A percentile compares a stretch with the other conserved stretches of the same genome.
These are phyloP conservation scores for Melastoma candidum DNA, from an alignment of 441 rosid genomes.

Conservation along the genomic window DNA sequence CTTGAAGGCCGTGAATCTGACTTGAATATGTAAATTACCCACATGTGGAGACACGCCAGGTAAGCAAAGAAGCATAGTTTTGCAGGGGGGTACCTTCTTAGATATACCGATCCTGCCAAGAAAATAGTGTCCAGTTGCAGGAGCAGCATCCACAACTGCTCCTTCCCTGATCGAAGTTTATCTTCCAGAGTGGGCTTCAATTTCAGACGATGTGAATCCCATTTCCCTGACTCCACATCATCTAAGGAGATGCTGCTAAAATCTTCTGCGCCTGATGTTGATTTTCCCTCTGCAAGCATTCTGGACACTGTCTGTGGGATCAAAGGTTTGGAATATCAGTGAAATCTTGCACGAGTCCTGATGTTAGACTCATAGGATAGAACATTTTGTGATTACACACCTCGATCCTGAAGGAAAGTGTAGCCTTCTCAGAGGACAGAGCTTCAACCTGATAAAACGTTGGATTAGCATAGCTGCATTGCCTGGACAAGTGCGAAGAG, in stretches of 20 bases:
- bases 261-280: constrained; percentile 16
- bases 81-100: constrained; percentile 67
- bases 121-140: constrained; percentile 68
- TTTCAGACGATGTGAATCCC: constrained; percentile 47
- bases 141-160: constrained; percentile 60
- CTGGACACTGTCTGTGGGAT: constrained; percentile 58
- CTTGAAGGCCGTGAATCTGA: constrained; percentile 40
- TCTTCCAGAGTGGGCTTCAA: constrained; percentile 46
- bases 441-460: constrained; percentile 63
- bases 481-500: no score
- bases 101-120: constrained; percentile 60
- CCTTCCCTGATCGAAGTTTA: constrained; percentile 57
- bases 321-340: neutral
- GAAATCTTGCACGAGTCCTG: neutral
- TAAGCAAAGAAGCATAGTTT: constrained; percentile 66
- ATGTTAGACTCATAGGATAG: neutral
- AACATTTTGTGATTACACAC: constrained; percentile 21
- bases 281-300: constrained; percentile 63
- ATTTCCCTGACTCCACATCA: constrained; percentile 61
- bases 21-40: constrained; percentile 82
- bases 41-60: constrained; percentile 73
- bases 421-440: constrained; percentile 90
- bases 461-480: neutral
- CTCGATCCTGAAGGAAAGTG: constrained; percentile 80
- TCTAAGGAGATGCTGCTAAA: constrained; percentile 23